These are phyloP conservation scores for Rhinocladiella mackenziei DNA, from an alignment of 2,329 filamentous ascomycete genomes.

Conservation along the genomic window DNA sequence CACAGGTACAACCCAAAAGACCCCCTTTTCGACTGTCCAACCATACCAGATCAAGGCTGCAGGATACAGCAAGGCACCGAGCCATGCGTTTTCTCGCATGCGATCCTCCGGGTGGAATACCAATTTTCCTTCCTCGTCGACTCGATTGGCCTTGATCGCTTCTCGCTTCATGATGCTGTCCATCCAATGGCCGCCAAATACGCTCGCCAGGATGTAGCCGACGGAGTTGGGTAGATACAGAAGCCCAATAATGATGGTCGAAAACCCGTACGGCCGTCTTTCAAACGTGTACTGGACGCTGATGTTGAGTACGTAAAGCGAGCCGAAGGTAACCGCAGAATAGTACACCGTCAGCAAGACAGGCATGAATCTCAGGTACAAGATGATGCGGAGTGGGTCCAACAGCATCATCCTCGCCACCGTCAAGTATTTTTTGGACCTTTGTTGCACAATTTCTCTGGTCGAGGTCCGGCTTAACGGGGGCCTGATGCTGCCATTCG, in stretches of 20 bases:
- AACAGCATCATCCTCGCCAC: conserved; percentile 58
- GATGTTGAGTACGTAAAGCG: conserved; percentile 74
- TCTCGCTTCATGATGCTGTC: conserved; percentile 76
- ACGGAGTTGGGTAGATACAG: conserved; percentile 72
- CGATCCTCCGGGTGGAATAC: conserved; percentile 73
- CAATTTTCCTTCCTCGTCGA: conserved; percentile 62
- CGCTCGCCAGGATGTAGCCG: conserved; percentile 66
- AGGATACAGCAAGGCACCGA: conserved; percentile 68
- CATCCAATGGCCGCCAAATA: conserved; percentile 72
- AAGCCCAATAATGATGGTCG: conserved; percentile 65
- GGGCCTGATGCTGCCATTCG: conserved; percentile 25
- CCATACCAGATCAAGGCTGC: conserved; percentile 70
- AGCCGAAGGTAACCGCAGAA: conserved; percentile 69
- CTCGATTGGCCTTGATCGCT: conserved; percentile 65
- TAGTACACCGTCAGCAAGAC: conserved; percentile 71
- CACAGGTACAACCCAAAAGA: conserved; percentile 59
- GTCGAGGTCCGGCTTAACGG: conserved; percentile 55
- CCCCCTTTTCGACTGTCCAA: conserved; percentile 63
- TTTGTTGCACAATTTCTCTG: conserved; percentile 38
- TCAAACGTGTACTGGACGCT: conserved; percentile 69
- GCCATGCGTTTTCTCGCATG: conserved; percentile 77
- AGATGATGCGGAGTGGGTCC: conserved; percentile 67
- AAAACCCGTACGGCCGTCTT: conserved; percentile 62
- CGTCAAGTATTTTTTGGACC: conserved; percentile 53
- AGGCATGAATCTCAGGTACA: conserved; percentile 69